Evolutionary conservation across 805 yeast genomes (phyloP).

Genomic region (Wickerhamiella sorbophila): DNA sequence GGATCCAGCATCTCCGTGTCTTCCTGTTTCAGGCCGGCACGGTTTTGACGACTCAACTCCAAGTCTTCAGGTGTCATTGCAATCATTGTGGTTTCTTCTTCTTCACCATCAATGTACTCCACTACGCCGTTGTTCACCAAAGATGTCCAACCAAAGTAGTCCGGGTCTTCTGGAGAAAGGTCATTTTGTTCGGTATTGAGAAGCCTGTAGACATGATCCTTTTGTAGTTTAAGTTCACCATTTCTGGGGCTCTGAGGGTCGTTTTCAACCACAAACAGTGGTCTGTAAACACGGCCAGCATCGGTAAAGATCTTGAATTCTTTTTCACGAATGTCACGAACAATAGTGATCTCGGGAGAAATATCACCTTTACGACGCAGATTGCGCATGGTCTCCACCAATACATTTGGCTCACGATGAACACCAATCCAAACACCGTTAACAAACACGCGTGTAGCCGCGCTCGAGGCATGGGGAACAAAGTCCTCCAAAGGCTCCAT

Average conservation of each 20-base stretch:
- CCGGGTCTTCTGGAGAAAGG: slow-evolving; percentile 36
- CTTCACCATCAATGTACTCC: slow-evolving; percentile 97
- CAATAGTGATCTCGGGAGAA: slow-evolving; percentile 89
- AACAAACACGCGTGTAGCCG: slow-evolving; percentile 86
- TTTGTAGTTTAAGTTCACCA: slow-evolving; percentile 71
- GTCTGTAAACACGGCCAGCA: slow-evolving; percentile 97
- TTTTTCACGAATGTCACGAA: slow-evolving; percentile 91
- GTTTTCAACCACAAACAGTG: slow-evolving; percentile 84
- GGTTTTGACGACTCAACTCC: slow-evolving; percentile 40
- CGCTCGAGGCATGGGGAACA: slow-evolving; percentile 81
- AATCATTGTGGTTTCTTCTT: slow-evolving; percentile 95
- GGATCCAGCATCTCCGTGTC: slow-evolving; percentile 16
- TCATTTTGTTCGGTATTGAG: slow-evolving; percentile 38
- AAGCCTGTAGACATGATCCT: slow-evolving; percentile 67
- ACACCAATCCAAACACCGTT: slow-evolving; percentile 99
- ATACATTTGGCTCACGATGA: slow-evolving; percentile 87
- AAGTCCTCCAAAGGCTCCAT: slow-evolving; percentile 95
- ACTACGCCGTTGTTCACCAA: slow-evolving; percentile 75
- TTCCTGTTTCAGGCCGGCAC: slow-evolving; percentile 25
- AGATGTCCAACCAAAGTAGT: slow-evolving; percentile 66
- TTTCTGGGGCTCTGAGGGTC: slow-evolving; percentile 35
- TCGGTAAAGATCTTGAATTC: slow-evolving; percentile 94
- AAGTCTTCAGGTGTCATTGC: slow-evolving; percentile 98
- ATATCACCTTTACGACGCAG: slow-evolving; percentile 92
- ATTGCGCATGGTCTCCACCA: slow-evolving; percentile 79